phyloP scores from a whole-genome alignment of 169 alveolate species.

The Plasmodium coatneyi region DNA sequence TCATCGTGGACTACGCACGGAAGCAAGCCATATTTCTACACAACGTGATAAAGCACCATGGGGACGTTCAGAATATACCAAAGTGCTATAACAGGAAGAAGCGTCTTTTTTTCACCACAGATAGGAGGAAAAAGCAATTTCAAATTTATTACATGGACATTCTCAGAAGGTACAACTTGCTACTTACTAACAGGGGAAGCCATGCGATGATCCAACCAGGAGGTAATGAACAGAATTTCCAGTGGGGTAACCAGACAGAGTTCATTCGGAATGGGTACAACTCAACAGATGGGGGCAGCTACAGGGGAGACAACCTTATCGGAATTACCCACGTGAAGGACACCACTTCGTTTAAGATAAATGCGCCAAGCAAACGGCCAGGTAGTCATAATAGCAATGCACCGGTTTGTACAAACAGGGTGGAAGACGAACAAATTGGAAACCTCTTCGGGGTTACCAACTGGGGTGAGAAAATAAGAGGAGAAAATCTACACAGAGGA shows the following conservation, averaged over 20 bases:
- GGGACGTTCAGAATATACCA: slow-evolving; percentile 1
- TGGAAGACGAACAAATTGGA: neutral
- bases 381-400: neutral
- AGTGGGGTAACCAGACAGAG: neutral
- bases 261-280: neutral
- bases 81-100: slow-evolving; percentile 21
- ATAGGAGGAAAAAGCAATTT: slow-evolving; percentile 20
- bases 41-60: slow-evolving; percentile 27
- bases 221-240: neutral
- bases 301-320: neutral
- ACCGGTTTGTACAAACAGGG: neutral
- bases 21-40: slow-evolving; percentile 46
- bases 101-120: slow-evolving; percentile 9
- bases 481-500: neutral
- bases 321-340: neutral
- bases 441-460: neutral
- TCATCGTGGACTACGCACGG: slow-evolving; percentile 33
- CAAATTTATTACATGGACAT: slow-evolving; percentile 29
- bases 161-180: slow-evolving; percentile 12
- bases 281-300: neutral
- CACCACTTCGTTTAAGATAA: neutral
- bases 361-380: neutral
- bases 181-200: neutral
- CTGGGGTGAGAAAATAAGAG: neutral
- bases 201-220: neutral